Evolutionary conservation across 2,329 filamentous ascomycete genomes (phyloP), one percentile per base, ranked within the genome.

Genomic region (Penicillium sp.): DNA sequence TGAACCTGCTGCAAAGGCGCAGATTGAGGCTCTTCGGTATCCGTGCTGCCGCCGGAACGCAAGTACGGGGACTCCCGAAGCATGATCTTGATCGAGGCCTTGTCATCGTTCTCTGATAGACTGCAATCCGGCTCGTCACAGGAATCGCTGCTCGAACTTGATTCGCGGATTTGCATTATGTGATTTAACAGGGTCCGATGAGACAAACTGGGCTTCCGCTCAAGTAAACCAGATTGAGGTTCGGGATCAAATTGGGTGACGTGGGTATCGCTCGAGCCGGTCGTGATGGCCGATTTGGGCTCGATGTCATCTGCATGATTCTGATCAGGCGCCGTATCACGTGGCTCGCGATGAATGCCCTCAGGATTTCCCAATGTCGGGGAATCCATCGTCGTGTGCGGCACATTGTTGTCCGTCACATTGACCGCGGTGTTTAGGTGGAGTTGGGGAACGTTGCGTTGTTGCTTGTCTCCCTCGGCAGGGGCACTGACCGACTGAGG

Each of bases 221-320:
- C 73, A 59, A 68, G 83, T 78, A 77, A 66, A n/a, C 88, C 85
- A 1, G 84, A 86, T 72, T 92, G 90, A 24, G 88, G 83, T 68
- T 92, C 90, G n/a, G 82, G 84, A 67, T 93, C 91, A 67, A 92
- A 91, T 33, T 76, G 73, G 5, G 81, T 83, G 38, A 76, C 76
- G 69, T 91, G 88, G 0, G 89, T 92, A 8, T 84, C 84, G 45
- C 83, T 83, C n/a, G 88, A 89, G 6, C 78, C 79, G 51, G 78
- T 79, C 6, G 89, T 90, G 15, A 86, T 80, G 33, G 87, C 83
- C 12, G 77, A 78, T 15, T 65, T 60, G 37, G 73, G 70, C 9
- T 65, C 64, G 7, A 56, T 28, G 17, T 62, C 60, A 24, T 38
- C 19, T 6, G 17, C 26, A 22, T 19, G 30, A 38, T 50, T 42